Percentiles rank a stretch among this genome's conserved stretches.
phyloP scores from a whole-genome alignment of 352 stramenopile genomes.

The Phytophthora hibernalis region DNA sequence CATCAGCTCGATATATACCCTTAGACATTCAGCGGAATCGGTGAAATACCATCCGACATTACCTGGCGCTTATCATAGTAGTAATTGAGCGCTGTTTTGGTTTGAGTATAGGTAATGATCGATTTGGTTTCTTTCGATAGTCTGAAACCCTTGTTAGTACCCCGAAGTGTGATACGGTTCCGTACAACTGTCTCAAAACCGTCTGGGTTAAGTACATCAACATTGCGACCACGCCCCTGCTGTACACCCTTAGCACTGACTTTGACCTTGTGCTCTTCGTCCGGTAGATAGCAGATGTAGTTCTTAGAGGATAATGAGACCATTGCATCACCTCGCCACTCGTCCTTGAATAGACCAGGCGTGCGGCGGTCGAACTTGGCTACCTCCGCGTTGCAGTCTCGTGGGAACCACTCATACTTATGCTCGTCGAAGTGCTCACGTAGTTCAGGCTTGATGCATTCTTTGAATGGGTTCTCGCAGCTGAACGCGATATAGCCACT shows the following conservation, averaged over 20 bases:
- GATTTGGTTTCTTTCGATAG: too few relatives aligned
- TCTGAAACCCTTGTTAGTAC: too few relatives aligned
- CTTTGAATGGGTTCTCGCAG: constrained; percentile 7
- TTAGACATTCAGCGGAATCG: constrained; percentile 29
- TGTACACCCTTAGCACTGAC: constrained; percentile 5
- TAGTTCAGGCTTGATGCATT: constrained; percentile 19
- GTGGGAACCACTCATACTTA: too few relatives aligned
- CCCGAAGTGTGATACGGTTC: too few relatives aligned
- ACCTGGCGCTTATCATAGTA: too few relatives aligned
- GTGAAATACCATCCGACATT: not conserved
- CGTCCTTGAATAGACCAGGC: constrained; percentile 33
- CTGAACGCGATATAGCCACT: constrained; percentile 9
- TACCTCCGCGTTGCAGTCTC: too few relatives aligned
- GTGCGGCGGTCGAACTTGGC: not conserved
- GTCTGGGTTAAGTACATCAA: not conserved
- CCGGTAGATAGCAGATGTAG: constrained; percentile 14
- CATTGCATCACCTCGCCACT: constrained; percentile 34
- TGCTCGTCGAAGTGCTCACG: not conserved
- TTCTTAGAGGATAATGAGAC: constrained; percentile 31
- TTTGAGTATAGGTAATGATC: too few relatives aligned
- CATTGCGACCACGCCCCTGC: too few relatives aligned
- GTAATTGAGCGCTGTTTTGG: too few relatives aligned
- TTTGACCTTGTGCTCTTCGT: constrained; percentile 29
- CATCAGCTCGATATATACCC: not conserved
- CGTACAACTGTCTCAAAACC: too few relatives aligned